Evolutionary conservation across 441 rosid genomes (phyloP).

Genomic region (Corymbia citriodora): DNA sequence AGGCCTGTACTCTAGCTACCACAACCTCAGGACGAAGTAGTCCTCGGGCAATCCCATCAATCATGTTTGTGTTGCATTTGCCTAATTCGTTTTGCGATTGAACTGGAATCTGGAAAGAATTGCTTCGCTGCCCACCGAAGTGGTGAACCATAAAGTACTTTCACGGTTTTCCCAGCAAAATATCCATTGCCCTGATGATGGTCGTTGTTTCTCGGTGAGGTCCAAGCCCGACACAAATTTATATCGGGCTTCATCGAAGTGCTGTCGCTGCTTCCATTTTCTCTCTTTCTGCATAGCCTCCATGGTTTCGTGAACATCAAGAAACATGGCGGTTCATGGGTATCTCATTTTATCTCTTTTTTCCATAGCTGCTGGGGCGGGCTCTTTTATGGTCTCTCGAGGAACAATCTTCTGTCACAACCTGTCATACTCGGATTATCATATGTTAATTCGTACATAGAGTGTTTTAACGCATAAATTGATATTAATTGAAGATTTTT

Average conservation of each 20-base stretch:
- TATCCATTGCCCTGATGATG: not conserved
- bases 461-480: not conserved
- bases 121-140: not conserved
- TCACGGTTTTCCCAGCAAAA: not conserved
- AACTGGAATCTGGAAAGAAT: not conserved
- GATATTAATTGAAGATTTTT: not conserved
- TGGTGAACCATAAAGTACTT: not conserved
- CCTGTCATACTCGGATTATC: not conserved
- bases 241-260: not conserved
- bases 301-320: too few species aligned
- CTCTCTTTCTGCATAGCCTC: not conserved
- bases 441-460: not conserved
- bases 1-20: not conserved
- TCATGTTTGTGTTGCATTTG: not conserved
- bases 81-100: not conserved
- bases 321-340: not conserved
- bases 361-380: not conserved
- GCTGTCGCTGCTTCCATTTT: not conserved
- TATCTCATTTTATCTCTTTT: not conserved
- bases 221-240: not conserved
- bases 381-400: not conserved
- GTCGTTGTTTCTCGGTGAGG: not conserved
- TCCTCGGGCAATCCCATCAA: not conserved
- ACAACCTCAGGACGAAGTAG: not conserved
- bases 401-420: not conserved